Evolutionary conservation across 495 filamentous ascomycete species (phyloP).

Genomic region (Lasiosphaeriaceae sp.): DNA sequence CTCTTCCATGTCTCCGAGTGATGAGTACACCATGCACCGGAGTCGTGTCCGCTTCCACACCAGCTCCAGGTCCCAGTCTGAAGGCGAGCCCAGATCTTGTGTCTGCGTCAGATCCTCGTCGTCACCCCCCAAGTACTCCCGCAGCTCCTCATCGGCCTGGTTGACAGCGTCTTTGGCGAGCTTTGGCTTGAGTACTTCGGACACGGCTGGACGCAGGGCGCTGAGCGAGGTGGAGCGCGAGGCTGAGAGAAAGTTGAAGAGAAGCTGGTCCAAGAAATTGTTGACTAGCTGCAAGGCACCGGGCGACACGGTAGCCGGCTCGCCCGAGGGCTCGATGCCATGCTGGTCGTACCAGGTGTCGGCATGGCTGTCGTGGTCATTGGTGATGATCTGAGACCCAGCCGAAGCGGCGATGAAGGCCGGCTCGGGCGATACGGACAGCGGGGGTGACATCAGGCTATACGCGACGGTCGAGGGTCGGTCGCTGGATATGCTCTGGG

Average conservation of each 20-base stretch:
- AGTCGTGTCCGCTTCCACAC: conserved; percentile 90
- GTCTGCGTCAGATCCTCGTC: conserved; percentile 61
- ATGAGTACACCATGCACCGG: conserved; percentile 96
- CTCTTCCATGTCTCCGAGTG: conserved; percentile 94
- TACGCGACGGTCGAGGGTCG: conserved; percentile 45
- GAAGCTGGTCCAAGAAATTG: conserved; percentile 86
- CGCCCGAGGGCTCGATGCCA: conserved; percentile 57
- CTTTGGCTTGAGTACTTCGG: conserved; percentile 81
- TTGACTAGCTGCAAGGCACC: conserved; percentile 79
- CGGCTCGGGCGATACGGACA: conserved; percentile 69
- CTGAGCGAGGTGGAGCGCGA: conserved; percentile 79
- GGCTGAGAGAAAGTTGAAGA: conserved; percentile 79
- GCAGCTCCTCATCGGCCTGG: conserved; percentile 85
- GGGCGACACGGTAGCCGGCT: conserved; percentile 69
- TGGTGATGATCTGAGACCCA: conserved; percentile 87
- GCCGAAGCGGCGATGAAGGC: conserved; percentile 87
- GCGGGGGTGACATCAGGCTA: conserved; percentile 56
- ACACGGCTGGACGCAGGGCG: conserved; percentile 74
- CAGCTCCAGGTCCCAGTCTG: conserved; percentile 77
- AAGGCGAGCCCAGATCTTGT: conserved; percentile 46
- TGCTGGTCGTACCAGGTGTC: conserved; percentile 62
- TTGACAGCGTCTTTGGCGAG: conserved; percentile 83
- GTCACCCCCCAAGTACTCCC: conserved; percentile 79
- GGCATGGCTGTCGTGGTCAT: conserved; percentile 73
- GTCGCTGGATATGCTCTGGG: conserved; percentile 56